phyloP scores from a whole-genome alignment of 495 filamentous ascomycete species.

The Aspergillus hancockii region DNA sequence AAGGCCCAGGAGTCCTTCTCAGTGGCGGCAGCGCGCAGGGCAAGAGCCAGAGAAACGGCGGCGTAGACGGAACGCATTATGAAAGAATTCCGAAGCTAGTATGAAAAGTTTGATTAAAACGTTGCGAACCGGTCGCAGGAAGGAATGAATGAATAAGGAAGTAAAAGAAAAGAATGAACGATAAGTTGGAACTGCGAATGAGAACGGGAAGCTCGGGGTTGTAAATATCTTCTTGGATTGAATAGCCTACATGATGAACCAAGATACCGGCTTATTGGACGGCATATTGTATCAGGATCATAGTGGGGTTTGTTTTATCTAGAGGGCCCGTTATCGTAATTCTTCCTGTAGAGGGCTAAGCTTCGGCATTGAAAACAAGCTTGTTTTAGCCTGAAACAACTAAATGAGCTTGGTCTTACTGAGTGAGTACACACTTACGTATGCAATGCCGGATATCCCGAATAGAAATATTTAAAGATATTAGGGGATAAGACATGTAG shows the following conservation, averaged over 20 bases:
- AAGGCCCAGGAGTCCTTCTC: slow-evolving; percentile 20
- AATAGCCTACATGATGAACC: background rate
- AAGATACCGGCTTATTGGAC: background rate
- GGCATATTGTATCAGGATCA: slow-evolving; percentile 5
- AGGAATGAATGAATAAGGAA: background rate
- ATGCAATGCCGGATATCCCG: too few species aligned
- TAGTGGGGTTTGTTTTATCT: background rate
- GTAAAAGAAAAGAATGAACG: slow-evolving; percentile 2
- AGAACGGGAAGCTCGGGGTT: background rate
- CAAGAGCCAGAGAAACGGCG: slow-evolving; percentile 11
- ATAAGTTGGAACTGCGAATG: background rate
- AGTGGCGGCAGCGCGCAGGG: slow-evolving; percentile 17
- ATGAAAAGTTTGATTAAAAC: background rate
- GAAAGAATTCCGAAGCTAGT: background rate
- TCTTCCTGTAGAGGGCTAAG: slow-evolving; percentile 1
- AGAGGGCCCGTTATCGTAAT: background rate
- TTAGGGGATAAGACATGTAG: too few species aligned
- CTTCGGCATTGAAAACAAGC: background rate
- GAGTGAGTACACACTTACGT: too few species aligned
- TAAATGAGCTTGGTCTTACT: background rate
- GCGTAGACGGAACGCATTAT: slow-evolving; percentile 17
- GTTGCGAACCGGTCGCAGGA: background rate
- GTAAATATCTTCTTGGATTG: background rate
- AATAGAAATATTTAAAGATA: too few species aligned
- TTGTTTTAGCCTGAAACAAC: background rate